Evolutionary conservation across 2,329 filamentous ascomycete species (phyloP).

Genomic region (Hymenoscyphus occultus): DNA sequence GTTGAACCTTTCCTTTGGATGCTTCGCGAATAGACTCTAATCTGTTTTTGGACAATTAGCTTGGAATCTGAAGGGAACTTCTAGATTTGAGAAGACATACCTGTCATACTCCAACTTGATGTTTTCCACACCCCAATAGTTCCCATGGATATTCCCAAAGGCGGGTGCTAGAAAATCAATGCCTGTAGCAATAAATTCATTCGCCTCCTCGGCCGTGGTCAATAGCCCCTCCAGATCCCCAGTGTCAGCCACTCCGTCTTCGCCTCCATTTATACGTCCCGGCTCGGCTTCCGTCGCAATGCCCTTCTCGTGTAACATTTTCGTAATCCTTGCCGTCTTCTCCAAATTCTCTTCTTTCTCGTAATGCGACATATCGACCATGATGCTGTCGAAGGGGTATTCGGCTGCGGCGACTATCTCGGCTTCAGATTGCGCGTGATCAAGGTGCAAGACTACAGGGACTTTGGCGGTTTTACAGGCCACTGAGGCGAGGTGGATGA

Average conservation of each 20-base stretch:
- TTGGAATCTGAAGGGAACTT: neutral
- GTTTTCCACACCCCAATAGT: conserved; percentile 46
- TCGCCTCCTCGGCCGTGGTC: conserved; percentile 60
- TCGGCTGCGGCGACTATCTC: conserved; percentile 56
- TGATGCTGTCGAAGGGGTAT: conserved; percentile 65
- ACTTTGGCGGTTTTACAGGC: conserved; percentile 55
- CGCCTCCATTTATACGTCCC: conserved; percentile 67
- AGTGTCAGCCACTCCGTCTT: conserved; percentile 71
- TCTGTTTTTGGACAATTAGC: conserved; percentile 19
- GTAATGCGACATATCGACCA: conserved; percentile 75
- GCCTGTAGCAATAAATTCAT: conserved; percentile 61
- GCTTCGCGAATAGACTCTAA: conserved; percentile 41
- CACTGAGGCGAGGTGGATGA: conserved; percentile 52
- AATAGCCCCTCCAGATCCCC: conserved; percentile 59
- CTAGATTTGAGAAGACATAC: conserved; percentile 36
- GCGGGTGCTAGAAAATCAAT: conserved; percentile 66
- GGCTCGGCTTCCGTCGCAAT: conserved; percentile 71
- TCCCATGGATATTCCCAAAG: conserved; percentile 67
- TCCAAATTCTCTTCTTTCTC: conserved; percentile 67
- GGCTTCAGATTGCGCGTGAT: conserved; percentile 61
- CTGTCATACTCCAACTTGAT: conserved; percentile 44
- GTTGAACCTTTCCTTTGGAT: conserved; percentile 41
- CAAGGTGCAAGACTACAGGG: conserved; percentile 61
- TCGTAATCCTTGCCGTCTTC: conserved; percentile 59
- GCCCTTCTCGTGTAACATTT: conserved; percentile 60